phyloP scores from a whole-genome alignment of 148 eudicot species.

The Fagopyrum tataricum region DNA sequence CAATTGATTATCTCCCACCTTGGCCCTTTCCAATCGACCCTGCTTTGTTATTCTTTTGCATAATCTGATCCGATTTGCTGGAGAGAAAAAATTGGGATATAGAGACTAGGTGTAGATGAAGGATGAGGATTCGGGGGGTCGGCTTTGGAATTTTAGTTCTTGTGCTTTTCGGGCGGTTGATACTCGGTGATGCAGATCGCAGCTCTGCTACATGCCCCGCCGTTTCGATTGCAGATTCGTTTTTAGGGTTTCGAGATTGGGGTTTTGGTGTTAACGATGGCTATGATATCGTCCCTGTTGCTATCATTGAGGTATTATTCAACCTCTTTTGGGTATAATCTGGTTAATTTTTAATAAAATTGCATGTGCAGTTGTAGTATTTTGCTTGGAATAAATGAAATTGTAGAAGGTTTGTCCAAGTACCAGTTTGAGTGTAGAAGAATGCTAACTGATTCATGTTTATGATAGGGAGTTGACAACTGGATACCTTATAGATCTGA shows the following conservation, averaged over 20 bases:
- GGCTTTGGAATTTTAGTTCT: conserved; percentile 25
- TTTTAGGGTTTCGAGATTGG: conserved; percentile 43
- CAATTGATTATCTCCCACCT: background rate
- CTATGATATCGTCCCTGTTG: conserved; percentile 16
- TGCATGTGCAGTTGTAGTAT: background rate
- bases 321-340: background rate
- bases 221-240: conserved; percentile 38
- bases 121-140: conserved; percentile 24
- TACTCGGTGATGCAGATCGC: conserved; percentile 35
- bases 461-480: background rate
- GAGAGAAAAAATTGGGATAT: background rate
- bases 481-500: background rate
- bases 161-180: conserved; percentile 28
- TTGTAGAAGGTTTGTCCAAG: background rate
- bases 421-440: background rate
- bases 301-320: conserved; percentile 54
- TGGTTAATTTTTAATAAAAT: no score
- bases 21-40: background rate
- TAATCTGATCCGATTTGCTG: background rate
- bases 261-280: conserved; percentile 28
- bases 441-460: background rate
- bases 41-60: background rate
- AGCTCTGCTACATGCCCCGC: conserved; percentile 42
- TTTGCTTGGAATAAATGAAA: background rate
- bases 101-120: conserved; percentile 15